Conservation (phyloP, 805 yeast genomes). For the Pichia ethanolica region DNA sequence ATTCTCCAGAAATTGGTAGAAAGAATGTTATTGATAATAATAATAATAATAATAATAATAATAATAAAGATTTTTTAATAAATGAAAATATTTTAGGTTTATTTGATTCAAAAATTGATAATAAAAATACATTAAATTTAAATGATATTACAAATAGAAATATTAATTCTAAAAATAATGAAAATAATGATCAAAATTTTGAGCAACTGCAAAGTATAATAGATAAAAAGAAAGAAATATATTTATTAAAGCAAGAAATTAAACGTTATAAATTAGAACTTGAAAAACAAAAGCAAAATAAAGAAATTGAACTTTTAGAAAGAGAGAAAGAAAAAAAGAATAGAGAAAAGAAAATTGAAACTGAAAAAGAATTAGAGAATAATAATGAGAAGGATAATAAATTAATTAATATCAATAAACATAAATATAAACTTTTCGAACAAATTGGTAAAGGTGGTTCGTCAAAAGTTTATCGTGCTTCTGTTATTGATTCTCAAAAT, state of each 20-base stretch:
- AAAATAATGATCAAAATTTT: neutral
- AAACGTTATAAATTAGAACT: slow-evolving; percentile 15
- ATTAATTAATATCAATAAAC: slow-evolving; percentile 41
- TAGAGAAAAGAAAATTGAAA: too few relatives aligned
- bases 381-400: neutral
- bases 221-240: slow-evolving; percentile 9
- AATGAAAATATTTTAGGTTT: slow-evolving; percentile 10
- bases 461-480: slow-evolving; percentile 71
- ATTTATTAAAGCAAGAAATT: slow-evolving; percentile 14
- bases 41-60: too few relatives aligned
- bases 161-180: neutral
- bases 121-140: neutral
- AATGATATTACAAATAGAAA: neutral
- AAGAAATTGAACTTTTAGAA: neutral
- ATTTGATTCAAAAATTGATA: slow-evolving; percentile 9
- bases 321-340: neutral
- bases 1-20: slow-evolving; percentile 23
- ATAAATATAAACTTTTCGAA: slow-evolving; percentile 66
- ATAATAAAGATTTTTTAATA: slow-evolving; percentile 17
- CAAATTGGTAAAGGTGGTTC: slow-evolving; percentile 87
- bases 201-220: slow-evolving; percentile 2
- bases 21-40: neutral
- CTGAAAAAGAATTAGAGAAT: too few relatives aligned
- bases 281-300: slow-evolving; percentile 6
- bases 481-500: slow-evolving; percentile 36